Base-by-base conservation (phyloP, 1,139 yeast species). In the Sugiyamaella sp. region DNA sequence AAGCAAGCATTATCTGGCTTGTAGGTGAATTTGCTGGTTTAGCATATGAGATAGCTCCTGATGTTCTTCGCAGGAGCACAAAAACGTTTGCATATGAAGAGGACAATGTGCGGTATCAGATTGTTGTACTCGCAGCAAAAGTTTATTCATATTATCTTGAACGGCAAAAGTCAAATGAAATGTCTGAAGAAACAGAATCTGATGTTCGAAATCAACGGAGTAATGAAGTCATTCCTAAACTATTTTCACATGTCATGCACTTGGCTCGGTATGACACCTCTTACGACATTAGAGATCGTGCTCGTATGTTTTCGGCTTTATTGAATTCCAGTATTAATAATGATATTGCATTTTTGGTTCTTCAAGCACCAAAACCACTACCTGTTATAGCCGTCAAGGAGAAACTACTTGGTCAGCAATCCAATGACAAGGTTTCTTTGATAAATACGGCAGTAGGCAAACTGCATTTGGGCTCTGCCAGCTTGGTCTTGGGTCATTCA, bases 1-100 rank as follows among this genome's bases (percentile, higher is more conserved):
- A 84, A 60, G 90, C 96, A 1, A 86, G 95, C 53, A 84, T 90
- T 19, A 78, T 93, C 16, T 95, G 98, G 98, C 78, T 91, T 10
- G 80, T 93, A 44, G 97, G 98, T 1, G 98, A 93, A 65, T 85
- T 87, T 64, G 69, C 79, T 1, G 69, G 70, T 1, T 62, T 74
- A 9, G 76, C 77, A 12, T 76, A 78, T n/a, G 70, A 71, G 21
- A 76, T 87, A 46, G 89, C 89, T 0, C 95, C 95, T 0, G 97
- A 93, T 67, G 81, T 89, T 1, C 73, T 90, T 54, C 76, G 97
- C 51, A 70, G 72, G 6, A 70, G 86, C 41, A 71, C 85, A n/a
- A 76, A 76, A 41, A 70, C 67, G 2, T 88, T 87, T 68, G 74
- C 84, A 0, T 64, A 71, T n/a, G 86, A 87, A 64, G 74, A 75